phyloP scores from a whole-genome alignment of 2,329 filamentous ascomycete species.

The Fusarium continuum region DNA sequence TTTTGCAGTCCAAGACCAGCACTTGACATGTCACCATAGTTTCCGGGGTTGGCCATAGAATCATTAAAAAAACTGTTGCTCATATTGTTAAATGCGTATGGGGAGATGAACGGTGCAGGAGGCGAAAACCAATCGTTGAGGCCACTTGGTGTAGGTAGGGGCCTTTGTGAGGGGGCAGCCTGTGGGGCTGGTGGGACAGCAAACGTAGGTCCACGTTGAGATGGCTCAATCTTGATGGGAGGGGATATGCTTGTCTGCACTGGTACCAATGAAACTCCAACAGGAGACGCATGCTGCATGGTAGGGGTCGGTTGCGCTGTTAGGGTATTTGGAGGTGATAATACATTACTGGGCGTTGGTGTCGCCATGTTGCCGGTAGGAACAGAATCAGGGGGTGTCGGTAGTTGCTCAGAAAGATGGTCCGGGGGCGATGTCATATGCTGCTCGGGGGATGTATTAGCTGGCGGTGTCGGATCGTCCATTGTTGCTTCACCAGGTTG shows the following conservation, averaged over 20 bases:
- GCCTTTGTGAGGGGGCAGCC: constrained; percentile 52
- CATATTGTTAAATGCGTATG: constrained; percentile 58
- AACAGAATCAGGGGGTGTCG: constrained; percentile 58
- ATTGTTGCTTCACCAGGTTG: constrained; percentile 46
- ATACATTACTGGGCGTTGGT: constrained; percentile 44
- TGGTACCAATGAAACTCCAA: constrained; percentile 29
- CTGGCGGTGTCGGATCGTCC: constrained; percentile 50
- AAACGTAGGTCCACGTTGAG: constrained; percentile 48
- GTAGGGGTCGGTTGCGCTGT: constrained; percentile 45
- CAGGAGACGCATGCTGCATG: constrained; percentile 45
- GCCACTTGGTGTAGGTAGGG: constrained; percentile 53
- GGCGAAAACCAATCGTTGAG: constrained; percentile 64
- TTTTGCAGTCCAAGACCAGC: constrained; percentile 48
- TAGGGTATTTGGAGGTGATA: constrained; percentile 52
- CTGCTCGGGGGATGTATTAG: constrained; percentile 44
- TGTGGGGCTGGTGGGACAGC: constrained; percentile 53
- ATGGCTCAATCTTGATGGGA: constrained; percentile 41
- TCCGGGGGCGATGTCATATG: constrained; percentile 43
- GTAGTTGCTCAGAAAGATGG: constrained; percentile 49
- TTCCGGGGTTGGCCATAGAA: constrained; percentile 42
- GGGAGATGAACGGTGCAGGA: constrained; percentile 62
- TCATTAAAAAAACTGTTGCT: constrained; percentile 55
- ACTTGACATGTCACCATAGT: constrained; percentile 45
- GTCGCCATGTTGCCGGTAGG: constrained; percentile 43
- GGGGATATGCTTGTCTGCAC: constrained; percentile 48